Evolutionary conservation across 2,329 filamentous ascomycete genomes (phyloP), one percentile per base, ranked within the genome.

Genomic region (Aspergillus pseudoviridinutans): DNA sequence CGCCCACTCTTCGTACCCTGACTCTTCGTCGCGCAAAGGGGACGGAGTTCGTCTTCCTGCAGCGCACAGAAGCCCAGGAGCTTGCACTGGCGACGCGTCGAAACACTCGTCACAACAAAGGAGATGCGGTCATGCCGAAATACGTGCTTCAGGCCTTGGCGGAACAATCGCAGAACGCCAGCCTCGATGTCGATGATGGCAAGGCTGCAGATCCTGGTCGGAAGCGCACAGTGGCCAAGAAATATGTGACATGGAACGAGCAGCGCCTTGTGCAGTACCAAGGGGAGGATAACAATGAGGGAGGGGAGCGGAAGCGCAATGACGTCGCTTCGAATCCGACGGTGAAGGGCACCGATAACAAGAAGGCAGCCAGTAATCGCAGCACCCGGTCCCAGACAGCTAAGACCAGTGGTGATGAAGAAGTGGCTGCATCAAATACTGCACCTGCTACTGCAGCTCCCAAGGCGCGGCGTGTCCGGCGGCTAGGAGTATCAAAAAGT

Each of bases 41-140:
- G 4, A 78, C 70, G 5, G 77, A 79, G 52, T 79, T 79, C 53
- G 66, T 79, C 28, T 78, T 78, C 54, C 65, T 72, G 27, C 70
- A 77, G 50, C 68, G 70, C 10, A 74, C 76, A 2, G 76, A 78
- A 51, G 67, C 69, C 5, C 76, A 78, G 60, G 71, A 78, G 44
- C 58, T 78, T 28, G 74, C 77, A 0, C 65, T 78, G 44, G 56
- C 67, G 12, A 79, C 77, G 5, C 71, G 75, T 53, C 69, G 71
- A 25, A 79, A 79, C 58, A 79, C 77, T 10, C 70, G 71, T 52
- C 64, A 68, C 29, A 79, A 79, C 63, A 74, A 72, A 55, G 76
- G 74, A 8, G 65, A 69, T 59, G 66, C 76, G 8, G 55, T 71
- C 32, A 61, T 70, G 25, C 74, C 75, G 5, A 71, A 71, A 53